A percentile compares a stretch with the other conserved stretches of the same genome.
These are phyloP conservation scores for Phialophora chinensis DNA, from an alignment of 2,329 filamentous ascomycete species.

Conservation along the genomic window DNA sequence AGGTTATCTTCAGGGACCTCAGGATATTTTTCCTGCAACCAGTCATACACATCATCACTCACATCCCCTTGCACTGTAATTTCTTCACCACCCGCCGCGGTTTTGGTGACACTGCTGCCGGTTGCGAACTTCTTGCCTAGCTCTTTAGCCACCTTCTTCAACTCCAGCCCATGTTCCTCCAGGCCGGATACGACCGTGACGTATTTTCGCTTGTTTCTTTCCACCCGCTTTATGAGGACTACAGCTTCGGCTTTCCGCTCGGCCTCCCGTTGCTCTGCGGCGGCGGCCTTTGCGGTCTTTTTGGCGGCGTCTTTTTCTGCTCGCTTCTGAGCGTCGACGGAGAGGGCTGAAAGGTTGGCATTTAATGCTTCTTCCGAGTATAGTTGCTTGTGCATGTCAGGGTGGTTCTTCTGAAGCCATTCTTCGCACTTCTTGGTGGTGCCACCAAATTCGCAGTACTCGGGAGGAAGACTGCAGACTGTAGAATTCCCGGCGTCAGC, in stretches of 20 bases:
- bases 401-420: conserved; percentile 81
- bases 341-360: conserved; percentile 83
- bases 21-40: conserved; percentile 80
- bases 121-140: conserved; percentile 99
- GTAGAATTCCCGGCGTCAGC: conserved; percentile 33
- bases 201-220: conserved; percentile 97
- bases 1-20: conserved; percentile 94
- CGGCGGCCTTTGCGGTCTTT: conserved; percentile 92
- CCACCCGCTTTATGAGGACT: conserved; percentile 92
- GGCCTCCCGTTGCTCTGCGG: conserved; percentile 80
- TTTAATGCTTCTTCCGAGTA: conserved; percentile 87
- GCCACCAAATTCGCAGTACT: conserved; percentile 98
- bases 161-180: conserved; percentile 86
- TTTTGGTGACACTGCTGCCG: conserved; percentile 88
- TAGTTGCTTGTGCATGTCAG: conserved; percentile 74
- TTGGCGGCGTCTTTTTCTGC: conserved; percentile 96
- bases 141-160: conserved; percentile 96
- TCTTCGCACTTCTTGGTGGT: conserved; percentile 97
- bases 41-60: conserved; percentile 92
- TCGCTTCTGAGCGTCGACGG: conserved; percentile 88
- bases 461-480: conserved; percentile 71
- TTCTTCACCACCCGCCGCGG: conserved; percentile 84
- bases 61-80: conserved; percentile 98
- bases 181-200: conserved; percentile 91
- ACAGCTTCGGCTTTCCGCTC: conserved; percentile 83